phyloP scores from a whole-genome alignment of 768 basidiomycete genomes.

The Leccinum disarticulatum region DNA sequence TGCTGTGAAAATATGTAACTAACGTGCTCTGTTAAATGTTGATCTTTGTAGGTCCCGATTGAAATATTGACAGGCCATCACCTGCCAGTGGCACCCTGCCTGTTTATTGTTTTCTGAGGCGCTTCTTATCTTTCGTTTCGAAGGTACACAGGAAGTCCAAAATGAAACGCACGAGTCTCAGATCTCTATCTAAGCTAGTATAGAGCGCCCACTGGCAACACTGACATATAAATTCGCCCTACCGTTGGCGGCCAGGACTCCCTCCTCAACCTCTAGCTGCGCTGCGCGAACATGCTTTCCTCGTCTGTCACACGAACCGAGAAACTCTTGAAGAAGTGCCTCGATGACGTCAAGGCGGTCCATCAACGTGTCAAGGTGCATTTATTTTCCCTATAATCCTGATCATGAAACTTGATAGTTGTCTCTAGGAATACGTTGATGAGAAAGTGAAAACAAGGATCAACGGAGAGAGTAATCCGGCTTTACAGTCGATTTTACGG shows the following conservation, averaged over 20 bases:
- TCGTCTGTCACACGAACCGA: neutral
- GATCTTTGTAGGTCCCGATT: conserved; percentile 16
- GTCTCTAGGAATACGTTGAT: conserved; percentile 6
- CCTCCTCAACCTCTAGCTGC: neutral
- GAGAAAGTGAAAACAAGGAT: conserved; percentile 3
- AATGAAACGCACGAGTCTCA: neutral
- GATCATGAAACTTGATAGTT: neutral
- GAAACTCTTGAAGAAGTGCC: neutral
- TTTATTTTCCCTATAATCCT: neutral
- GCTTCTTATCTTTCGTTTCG: conserved; percentile 16
- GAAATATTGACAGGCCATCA: neutral
- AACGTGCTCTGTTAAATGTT: neutral
- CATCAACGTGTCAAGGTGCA: conserved; percentile 7
- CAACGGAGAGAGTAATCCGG: neutral
- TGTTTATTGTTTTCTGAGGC: conserved; percentile 13
- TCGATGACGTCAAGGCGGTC: conserved; percentile 7
- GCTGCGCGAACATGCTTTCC: conserved; percentile 5
- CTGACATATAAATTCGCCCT: conserved; percentile 15
- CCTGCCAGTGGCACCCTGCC: neutral
- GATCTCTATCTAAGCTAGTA: neutral
- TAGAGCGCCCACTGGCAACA: neutral
- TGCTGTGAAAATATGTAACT: neutral
- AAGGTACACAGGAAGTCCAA: conserved; percentile 11
- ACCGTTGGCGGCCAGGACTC: too few species aligned
- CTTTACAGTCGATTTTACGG: neutral